Evolutionary conservation across 768 basidiomycete species (phyloP).

Genomic region (Trametes villosa): DNA sequence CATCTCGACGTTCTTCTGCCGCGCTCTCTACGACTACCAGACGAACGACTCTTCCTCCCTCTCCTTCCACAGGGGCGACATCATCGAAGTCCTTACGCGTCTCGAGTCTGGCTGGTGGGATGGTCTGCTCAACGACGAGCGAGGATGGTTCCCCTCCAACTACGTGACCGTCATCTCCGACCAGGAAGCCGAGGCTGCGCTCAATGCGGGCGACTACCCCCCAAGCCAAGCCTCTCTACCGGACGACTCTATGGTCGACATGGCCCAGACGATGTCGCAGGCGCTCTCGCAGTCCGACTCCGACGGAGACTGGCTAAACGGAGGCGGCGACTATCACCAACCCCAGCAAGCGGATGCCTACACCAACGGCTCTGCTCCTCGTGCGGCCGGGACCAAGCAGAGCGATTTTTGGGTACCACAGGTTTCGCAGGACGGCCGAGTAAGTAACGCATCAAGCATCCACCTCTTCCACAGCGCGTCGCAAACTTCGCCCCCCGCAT

Average conservation of each 20-base stretch:
- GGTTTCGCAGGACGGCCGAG: slow-evolving; percentile 82
- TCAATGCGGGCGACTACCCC: slow-evolving; percentile 51
- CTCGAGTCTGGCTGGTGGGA: slow-evolving; percentile 99
- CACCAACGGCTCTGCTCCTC: slow-evolving; percentile 23
- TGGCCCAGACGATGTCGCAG: slow-evolving; percentile 52
- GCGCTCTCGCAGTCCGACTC: slow-evolving; percentile 44
- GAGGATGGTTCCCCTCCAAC: slow-evolving; percentile 98
- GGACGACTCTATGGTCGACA: slow-evolving; percentile 47
- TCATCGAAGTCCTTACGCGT: slow-evolving; percentile 92
- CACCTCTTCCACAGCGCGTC: not conserved
- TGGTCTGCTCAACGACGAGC: slow-evolving; percentile 83
- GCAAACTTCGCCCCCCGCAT: too few species aligned
- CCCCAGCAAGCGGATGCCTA: slow-evolving; percentile 25
- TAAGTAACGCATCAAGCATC: slow-evolving; percentile 41
- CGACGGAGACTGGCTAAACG: slow-evolving; percentile 61
- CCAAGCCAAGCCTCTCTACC: slow-evolving; percentile 23
- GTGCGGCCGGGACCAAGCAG: slow-evolving; percentile 42
- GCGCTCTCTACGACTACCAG: slow-evolving; percentile 89
- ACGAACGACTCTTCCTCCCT: slow-evolving; percentile 89
- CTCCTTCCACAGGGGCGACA: slow-evolving; percentile 82
- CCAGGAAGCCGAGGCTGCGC: slow-evolving; percentile 75
- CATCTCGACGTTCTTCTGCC: slow-evolving; percentile 79
- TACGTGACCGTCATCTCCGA: slow-evolving; percentile 83
- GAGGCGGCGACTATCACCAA: slow-evolving; percentile 39
- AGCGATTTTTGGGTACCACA: slow-evolving; percentile 93